Base-by-base conservation (phyloP, 805 yeast genomes). In the Metschnikowia noctiluminum region DNA sequence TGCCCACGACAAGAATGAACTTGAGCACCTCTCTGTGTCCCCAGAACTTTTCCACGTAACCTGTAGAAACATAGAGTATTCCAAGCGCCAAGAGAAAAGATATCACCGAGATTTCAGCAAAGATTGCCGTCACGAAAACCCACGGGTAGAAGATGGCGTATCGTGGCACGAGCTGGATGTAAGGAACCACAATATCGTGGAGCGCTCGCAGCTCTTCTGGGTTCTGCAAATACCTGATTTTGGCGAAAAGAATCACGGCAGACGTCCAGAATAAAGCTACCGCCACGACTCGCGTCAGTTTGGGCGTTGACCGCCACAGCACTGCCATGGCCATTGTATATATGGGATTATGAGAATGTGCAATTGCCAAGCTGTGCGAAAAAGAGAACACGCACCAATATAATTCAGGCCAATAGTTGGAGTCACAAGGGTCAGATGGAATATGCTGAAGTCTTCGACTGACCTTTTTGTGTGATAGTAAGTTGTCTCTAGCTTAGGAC, bases 111-210 rank as follows among this genome's bases (percentile, higher is more conserved):
- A 76, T 73, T 59, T 85, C 90, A 2, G 85, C 79, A 61, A 84
- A 82, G n/a, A 85, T 78, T 0, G 88, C 76, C 2, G 84, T 74
- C 28, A 79, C 61, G 2, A 85, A 56, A 0, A 85, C 85, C 85
- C 87, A 81, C 6, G 90, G 90, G 52, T 80, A 71, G 46, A 66
- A 69, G 3, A 83, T 56, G 0, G 82, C 72, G 45, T 74, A 69
- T 27, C 74, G 65, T 11, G 92, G 91, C 6, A 86, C 78, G 64
- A 86, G 69, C 64, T 87, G 89, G 38, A 86, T 57, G 35, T 68
- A 68, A 1, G 87, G 89, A 7, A 82, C 76, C 15, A 71, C 62
- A 31, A 84, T 68, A 30, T 71, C 70, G 39, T 69, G 69, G 70
- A 16, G 38, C 38, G 39, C 59, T 28, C 35, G 50, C 48, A 7